Evolutionary conservation across 2,329 filamentous ascomycete genomes (phyloP), one percentile per base, ranked within the genome.

Genomic region (Monilinia fructicola): DNA sequence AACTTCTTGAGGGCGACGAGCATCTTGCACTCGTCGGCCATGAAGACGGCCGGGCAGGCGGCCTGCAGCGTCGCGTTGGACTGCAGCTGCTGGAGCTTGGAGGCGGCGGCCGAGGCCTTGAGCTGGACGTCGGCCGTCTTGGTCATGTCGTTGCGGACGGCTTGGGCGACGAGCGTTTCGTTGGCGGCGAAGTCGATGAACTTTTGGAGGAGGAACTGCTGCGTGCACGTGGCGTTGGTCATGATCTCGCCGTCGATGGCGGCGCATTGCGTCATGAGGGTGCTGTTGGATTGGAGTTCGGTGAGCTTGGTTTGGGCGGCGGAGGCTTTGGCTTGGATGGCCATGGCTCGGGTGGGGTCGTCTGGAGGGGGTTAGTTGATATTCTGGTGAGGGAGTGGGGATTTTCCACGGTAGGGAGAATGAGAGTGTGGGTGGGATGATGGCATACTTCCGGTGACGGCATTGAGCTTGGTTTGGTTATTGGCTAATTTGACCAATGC

Each of bases 241-340:
- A 50, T 63, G 3, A 63, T 28, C 12, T 48, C 68, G 44, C 73
- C 73, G 55, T 78, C 76, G 67, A 79, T 73, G 68, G 75, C 71
- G 31, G 72, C 69, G 67, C 79, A 81, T 16, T 71, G 67, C 28
- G 72, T 59, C 68, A 77, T 72, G 31, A 80, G 72, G 9, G 78
- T 80, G 12, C 75, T 60, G 72, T 81, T 80, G 68, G 71, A 67
- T 64, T 75, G 63, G 64, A 80, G 70, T 7, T 73, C 70, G 28
- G 71, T 67, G 61, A 79, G 76, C 67, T 72, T 71, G 31, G 74
- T 70, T 2, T 74, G 71, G 5, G 71, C 73, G 4, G 72, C 66
- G 23, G 76, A 71, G 2, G 77, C 77, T 71, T 79, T 78, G 66
- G 76, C 74, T 73, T 80, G 75, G 71, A 80, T 74, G 35, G 72